Conservation (phyloP, 1,284 basidiomycete genomes). For the Malassezia slooffiae region DNA sequence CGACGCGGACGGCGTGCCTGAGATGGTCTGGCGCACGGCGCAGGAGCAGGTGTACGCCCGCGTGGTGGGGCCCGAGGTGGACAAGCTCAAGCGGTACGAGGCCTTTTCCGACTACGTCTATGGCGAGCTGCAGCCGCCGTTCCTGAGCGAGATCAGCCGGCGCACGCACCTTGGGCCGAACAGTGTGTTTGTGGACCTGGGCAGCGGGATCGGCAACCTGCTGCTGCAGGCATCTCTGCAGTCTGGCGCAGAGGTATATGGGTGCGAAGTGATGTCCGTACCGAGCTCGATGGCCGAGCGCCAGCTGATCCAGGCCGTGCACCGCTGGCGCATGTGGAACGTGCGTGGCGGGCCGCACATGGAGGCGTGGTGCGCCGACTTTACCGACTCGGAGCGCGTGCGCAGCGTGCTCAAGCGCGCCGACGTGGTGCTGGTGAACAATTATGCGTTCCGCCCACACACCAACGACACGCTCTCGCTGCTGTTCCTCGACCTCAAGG, state of each 20-base stretch:
- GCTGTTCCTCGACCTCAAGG: conserved; percentile 53
- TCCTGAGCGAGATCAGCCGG: conserved; percentile 47
- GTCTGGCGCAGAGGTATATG: conserved; percentile 50
- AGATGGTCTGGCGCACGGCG: conserved; percentile 50
- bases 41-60: conserved; percentile 53
- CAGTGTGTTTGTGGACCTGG: conserved; percentile 51
- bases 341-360: conserved; percentile 47
- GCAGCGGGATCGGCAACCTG: conserved; percentile 54
- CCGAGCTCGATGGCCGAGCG: conserved; percentile 49
- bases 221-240: conserved; percentile 53
- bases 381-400: conserved; percentile 47
- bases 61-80: conserved; percentile 51
- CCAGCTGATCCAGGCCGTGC: conserved; percentile 50
- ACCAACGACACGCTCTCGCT: conserved; percentile 52
- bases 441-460: conserved; percentile 49
- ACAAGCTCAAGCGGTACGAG: conserved; percentile 49
- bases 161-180: conserved; percentile 41
- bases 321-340: conserved; percentile 52
- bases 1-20: conserved; percentile 31
- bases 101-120: conserved; percentile 48
- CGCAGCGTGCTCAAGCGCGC: conserved; percentile 47
- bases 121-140: conserved; percentile 48
- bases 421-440: conserved; percentile 54
- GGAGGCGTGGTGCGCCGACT: conserved; percentile 51
- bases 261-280: conserved; percentile 52